phyloP scores from a whole-genome alignment of 2,329 filamentous ascomycete species.

The Phyllosticta citriasiana region DNA sequence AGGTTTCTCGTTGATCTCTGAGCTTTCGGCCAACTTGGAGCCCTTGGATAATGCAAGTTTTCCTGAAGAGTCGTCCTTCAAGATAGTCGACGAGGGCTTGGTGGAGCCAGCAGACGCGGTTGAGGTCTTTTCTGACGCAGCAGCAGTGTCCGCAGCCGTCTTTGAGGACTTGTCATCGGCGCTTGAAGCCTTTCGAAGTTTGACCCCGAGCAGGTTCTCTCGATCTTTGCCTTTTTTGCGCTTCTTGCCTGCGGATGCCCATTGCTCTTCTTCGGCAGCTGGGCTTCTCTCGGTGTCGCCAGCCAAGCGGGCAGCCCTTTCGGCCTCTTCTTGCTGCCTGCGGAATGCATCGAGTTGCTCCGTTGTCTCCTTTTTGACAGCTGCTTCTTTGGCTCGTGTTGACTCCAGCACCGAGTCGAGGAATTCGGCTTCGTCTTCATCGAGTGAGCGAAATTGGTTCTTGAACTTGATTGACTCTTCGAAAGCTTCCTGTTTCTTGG shows the following conservation, averaged over 20 bases:
- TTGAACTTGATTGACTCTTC: constrained; percentile 60
- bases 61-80: background rate
- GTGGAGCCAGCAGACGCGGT: background rate
- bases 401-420: constrained; percentile 51
- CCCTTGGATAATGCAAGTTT: background rate
- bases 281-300: constrained; percentile 25
- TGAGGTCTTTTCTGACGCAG: background rate
- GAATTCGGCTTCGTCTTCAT: constrained; percentile 72
- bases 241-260: constrained; percentile 42
- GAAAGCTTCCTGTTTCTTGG: constrained; percentile 72
- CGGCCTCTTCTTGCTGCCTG: constrained; percentile 48
- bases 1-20: background rate
- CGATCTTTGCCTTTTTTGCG: constrained; percentile 37
- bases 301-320: constrained; percentile 36
- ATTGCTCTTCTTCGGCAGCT: constrained; percentile 34
- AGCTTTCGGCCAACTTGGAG: background rate
- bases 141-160: background rate
- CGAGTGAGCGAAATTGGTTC: constrained; percentile 68
- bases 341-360: constrained; percentile 51
- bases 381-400: constrained; percentile 46
- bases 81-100: background rate
- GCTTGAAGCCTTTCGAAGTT: constrained; percentile 31
- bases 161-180: constrained; percentile 10
- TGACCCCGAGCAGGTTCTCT: constrained; percentile 32
- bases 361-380: constrained; percentile 47